Conservation (phyloP, 2,329 filamentous ascomycete species). For the Aspergillus fumigatus region DNA sequence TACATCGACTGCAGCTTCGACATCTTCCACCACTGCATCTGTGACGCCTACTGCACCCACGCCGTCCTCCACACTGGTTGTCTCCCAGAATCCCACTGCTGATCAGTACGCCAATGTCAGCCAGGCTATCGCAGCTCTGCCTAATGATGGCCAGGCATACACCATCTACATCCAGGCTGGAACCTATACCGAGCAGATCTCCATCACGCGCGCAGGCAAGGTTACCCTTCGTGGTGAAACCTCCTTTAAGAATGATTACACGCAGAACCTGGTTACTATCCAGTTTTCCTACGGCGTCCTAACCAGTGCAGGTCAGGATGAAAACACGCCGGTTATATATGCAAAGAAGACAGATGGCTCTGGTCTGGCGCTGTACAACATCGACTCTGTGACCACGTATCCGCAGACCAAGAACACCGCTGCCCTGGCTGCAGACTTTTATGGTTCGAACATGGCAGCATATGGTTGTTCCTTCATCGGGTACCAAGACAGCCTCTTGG, state of each 20-base stretch:
- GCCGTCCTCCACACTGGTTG: slow-evolving; percentile 29
- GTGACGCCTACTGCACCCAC: slow-evolving; percentile 12
- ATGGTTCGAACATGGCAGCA: slow-evolving; percentile 29
- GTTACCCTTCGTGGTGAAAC: slow-evolving; percentile 35
- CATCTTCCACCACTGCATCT: slow-evolving; percentile 11
- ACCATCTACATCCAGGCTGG: slow-evolving; percentile 40
- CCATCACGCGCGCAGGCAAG: slow-evolving; percentile 38
- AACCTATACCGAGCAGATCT: slow-evolving; percentile 41
- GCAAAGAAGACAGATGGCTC: slow-evolving; percentile 37
- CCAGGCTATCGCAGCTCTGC: slow-evolving; percentile 43
- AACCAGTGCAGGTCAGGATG: slow-evolving; percentile 40
- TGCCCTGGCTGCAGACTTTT: slow-evolving; percentile 30
- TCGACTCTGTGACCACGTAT: slow-evolving; percentile 31
- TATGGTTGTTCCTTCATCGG: slow-evolving; percentile 28
- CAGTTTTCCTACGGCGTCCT: slow-evolving; percentile 35
- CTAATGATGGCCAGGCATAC: slow-evolving; percentile 38
- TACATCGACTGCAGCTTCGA: slow-evolving; percentile 9
- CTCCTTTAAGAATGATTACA: slow-evolving; percentile 31
- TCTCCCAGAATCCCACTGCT: slow-evolving; percentile 26
- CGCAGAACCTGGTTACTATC: slow-evolving; percentile 35
- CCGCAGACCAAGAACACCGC: slow-evolving; percentile 30
- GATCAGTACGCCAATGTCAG: slow-evolving; percentile 41
- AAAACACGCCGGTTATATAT: slow-evolving; percentile 43
- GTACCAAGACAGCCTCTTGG: slow-evolving; percentile 26
- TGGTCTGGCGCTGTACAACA: slow-evolving; percentile 26